Evolutionary conservation across 208 protist genomes (phyloP).

Genomic region (Wallacemonas rigidus): DNA sequence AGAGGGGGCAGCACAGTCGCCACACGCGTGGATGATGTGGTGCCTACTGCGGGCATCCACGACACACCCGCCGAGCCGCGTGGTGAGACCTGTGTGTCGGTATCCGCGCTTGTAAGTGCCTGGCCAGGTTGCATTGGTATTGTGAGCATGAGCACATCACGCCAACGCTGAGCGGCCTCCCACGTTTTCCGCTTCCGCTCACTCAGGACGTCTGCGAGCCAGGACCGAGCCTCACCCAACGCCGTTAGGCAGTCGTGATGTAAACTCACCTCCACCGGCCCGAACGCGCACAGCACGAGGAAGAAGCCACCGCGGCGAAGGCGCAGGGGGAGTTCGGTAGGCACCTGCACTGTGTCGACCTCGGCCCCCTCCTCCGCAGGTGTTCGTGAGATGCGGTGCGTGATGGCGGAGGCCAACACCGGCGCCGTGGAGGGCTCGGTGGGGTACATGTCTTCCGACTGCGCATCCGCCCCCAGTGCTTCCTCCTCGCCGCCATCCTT

Average conservation of each 20-base stretch:
- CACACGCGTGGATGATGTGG: background rate
- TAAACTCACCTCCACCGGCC: slow-evolving; percentile 45
- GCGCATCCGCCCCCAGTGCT: background rate
- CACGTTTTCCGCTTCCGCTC: slow-evolving; percentile 37
- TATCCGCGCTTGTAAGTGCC: background rate
- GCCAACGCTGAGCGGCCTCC: slow-evolving; percentile 29
- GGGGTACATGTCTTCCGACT: slow-evolving; percentile 7
- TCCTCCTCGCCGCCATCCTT: too few species aligned
- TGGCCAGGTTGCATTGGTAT: background rate
- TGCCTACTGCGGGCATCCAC: background rate
- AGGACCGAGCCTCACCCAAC: slow-evolving; percentile 42
- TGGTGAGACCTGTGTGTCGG: background rate
- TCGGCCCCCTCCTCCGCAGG: too few species aligned
- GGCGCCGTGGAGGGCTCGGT: background rate
- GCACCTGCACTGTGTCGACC: background rate
- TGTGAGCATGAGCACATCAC: slow-evolving; percentile 1
- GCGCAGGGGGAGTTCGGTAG: slow-evolving; percentile 24
- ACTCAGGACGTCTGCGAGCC: slow-evolving; percentile 40
- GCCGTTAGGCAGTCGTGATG: slow-evolving; percentile 43
- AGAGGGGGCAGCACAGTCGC: background rate
- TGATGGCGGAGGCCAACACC: too few species aligned
- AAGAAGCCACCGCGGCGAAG: slow-evolving; percentile 56
- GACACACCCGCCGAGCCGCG: background rate
- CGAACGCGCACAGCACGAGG: slow-evolving; percentile 62
- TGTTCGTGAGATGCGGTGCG: too few species aligned